These are phyloP conservation scores for Neospermospora avenae DNA, from an alignment of 2,329 filamentous ascomycete genomes.

Conservation along the genomic window DNA sequence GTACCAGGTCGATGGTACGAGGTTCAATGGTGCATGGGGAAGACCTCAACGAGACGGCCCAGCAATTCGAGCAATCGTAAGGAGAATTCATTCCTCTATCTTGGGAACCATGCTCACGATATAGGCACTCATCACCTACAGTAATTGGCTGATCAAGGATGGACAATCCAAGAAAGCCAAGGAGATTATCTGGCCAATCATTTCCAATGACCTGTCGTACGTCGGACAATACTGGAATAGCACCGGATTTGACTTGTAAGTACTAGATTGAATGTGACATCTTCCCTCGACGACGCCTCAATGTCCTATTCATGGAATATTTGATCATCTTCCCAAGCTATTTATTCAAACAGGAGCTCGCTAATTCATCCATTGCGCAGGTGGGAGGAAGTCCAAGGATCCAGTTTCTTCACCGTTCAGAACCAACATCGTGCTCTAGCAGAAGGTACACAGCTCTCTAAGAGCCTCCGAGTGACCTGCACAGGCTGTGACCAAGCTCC, in stretches of 20 bases:
- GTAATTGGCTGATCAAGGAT: conserved; percentile 67
- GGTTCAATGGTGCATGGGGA: conserved; percentile 56
- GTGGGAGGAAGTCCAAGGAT: conserved; percentile 79
- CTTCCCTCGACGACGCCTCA: no score
- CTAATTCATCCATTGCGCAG: no score
- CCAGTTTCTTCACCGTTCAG: conserved; percentile 75
- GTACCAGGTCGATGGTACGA: conserved; percentile 60
- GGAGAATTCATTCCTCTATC: background rate
- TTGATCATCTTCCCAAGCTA: no score
- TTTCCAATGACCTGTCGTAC: conserved; percentile 72
- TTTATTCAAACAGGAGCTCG: no score
- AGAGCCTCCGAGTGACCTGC: conserved; percentile 57
- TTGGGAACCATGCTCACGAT: background rate
- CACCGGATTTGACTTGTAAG: conserved; percentile 60
- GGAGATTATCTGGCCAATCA: conserved; percentile 66
- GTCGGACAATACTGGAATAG: conserved; percentile 68
- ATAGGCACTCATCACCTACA: conserved; percentile 63
- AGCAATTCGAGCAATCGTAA: conserved; percentile 64
- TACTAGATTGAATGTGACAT: no score
- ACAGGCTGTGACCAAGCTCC: conserved; percentile 62
- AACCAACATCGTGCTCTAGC: conserved; percentile 59
- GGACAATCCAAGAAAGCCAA: conserved; percentile 44
- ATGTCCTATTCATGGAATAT: no score
- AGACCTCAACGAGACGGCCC: conserved; percentile 79
- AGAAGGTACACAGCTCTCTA: conserved; percentile 63